These are phyloP conservation scores for Pouteria glomerata DNA, from an alignment of 148 eudicot genomes.

Conservation along the genomic window DNA sequence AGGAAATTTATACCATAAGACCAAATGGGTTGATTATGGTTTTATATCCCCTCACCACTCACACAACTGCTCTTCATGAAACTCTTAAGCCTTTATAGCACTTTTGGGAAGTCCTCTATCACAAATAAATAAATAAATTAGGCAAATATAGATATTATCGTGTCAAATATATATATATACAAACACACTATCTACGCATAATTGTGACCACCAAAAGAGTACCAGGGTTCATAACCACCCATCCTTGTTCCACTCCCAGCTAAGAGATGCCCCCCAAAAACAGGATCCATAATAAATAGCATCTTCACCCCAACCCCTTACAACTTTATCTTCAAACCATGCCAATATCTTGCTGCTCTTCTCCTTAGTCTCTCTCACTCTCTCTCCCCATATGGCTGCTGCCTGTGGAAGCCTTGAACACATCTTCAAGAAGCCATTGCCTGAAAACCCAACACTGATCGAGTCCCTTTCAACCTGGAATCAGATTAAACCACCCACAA, in stretches of 20 bases:
- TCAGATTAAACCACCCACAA: conserved; percentile 34
- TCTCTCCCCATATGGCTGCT: conserved; percentile 29
- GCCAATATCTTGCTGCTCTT: conserved; percentile 25
- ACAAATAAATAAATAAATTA: too few species aligned
- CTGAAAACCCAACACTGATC: conserved; percentile 40
- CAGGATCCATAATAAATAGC: conserved; percentile 20
- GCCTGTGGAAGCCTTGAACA: conserved; percentile 64
- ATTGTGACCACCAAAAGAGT: conserved; percentile 19
- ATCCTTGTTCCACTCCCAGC: conserved; percentile 21
- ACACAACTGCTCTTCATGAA: too few species aligned
- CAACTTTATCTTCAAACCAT: conserved; percentile 30
- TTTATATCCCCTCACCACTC: background rate
- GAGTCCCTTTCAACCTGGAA: conserved; percentile 52
- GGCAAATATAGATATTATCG: too few species aligned
- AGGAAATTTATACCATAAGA: too few species aligned
- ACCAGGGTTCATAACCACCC: conserved; percentile 21
- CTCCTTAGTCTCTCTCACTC: conserved; percentile 12
- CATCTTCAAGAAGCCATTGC: conserved; percentile 56
- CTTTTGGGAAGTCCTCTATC: too few species aligned
- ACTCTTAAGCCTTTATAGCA: too few species aligned
- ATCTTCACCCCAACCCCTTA: background rate
- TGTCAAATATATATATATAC: background rate
- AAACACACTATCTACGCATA: background rate
- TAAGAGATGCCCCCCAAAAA: background rate
- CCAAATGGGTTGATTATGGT: conserved; percentile 1